Percentiles rank a stretch among this genome's conserved stretches.
phyloP scores from a whole-genome alignment of 1,139 yeast species.

The Blastobotrys arbuscula region DNA sequence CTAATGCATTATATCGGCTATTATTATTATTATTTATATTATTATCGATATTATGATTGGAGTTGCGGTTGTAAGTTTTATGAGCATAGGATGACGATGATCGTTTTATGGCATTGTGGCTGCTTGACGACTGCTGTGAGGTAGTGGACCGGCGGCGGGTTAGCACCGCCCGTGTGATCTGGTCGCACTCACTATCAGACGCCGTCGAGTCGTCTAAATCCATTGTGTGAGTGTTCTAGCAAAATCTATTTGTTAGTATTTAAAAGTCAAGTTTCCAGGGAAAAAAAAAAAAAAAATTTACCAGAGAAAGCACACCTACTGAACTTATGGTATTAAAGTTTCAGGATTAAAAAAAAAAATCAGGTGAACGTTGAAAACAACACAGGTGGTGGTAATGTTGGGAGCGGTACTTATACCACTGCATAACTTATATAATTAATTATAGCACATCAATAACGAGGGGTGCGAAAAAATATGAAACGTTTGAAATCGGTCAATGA shows the following conservation, averaged over 20 bases:
- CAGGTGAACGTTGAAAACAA: background rate
- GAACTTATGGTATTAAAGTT: background rate
- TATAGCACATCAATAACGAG: no score
- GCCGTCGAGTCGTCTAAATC: constrained; percentile 5
- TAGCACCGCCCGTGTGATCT: constrained; percentile 7
- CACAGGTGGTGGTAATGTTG: no score
- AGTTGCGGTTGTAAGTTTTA: background rate
- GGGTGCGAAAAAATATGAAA: no score
- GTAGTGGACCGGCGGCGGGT: constrained; percentile 6
- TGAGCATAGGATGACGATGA: background rate
- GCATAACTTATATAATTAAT: no score
- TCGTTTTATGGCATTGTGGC: background rate
- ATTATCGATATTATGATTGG: background rate
- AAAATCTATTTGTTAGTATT: no score
- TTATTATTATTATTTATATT: background rate
- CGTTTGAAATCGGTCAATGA: no score
- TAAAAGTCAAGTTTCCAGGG: background rate
- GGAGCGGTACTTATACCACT: no score
- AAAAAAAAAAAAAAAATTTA: background rate
- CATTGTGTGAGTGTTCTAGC: no score
- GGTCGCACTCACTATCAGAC: constrained; percentile 8
- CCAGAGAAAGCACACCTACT: background rate
- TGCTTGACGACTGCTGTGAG: background rate
- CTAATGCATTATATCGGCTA: background rate
- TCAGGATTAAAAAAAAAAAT: constrained; percentile 1